Evolutionary conservation across 176 grass and related monocot genomes (phyloP).

Genomic region (Lolium multiflorum): DNA sequence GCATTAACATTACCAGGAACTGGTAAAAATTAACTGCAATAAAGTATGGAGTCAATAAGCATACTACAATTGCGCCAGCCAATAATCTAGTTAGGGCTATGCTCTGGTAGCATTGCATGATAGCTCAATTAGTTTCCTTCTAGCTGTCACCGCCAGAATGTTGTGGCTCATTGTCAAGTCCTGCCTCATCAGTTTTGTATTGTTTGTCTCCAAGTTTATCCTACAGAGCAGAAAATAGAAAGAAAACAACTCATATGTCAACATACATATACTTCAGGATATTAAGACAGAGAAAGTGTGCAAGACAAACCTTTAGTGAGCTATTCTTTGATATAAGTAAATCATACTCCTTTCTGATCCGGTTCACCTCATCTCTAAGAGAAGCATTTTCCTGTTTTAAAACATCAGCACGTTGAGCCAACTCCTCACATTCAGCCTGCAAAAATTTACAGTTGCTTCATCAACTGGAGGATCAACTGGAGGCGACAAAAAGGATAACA

Average conservation of each 20-base stretch:
- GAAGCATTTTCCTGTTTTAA: slow-evolving; percentile 97
- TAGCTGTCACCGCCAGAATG: slow-evolving; percentile 57
- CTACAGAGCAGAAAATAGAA: slow-evolving; percentile 53
- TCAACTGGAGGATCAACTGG: slow-evolving; percentile 2
- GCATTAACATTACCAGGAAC: slow-evolving; percentile 62
- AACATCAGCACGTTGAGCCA: slow-evolving; percentile 80
- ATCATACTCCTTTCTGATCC: slow-evolving; percentile 86
- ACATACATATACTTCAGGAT: slow-evolving; percentile 25
- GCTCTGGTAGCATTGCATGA: slow-evolving; percentile 48
- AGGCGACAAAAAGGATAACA: slow-evolving; percentile 8
- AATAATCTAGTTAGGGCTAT: slow-evolving; percentile 77
- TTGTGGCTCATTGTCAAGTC: slow-evolving; percentile 61
- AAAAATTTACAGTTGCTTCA: slow-evolving; percentile 40
- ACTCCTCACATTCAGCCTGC: slow-evolving; percentile 98
- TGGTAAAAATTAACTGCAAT: slow-evolving; percentile 65
- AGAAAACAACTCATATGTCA: slow-evolving; percentile 17
- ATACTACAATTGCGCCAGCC: slow-evolving; percentile 61
- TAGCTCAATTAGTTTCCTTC: slow-evolving; percentile 58
- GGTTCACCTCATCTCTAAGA: slow-evolving; percentile 85
- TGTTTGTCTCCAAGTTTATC: slow-evolving; percentile 72
- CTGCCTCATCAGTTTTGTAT: slow-evolving; percentile 63
- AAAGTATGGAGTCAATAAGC: slow-evolving; percentile 63
- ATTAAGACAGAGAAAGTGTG: slow-evolving; percentile 21
- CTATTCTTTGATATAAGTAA: slow-evolving; percentile 79
- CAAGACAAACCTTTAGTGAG: slow-evolving; percentile 72